These are phyloP conservation scores for Paspalum notatum DNA, from an alignment of 176 grass and related monocot genomes.

Conservation along the genomic window DNA sequence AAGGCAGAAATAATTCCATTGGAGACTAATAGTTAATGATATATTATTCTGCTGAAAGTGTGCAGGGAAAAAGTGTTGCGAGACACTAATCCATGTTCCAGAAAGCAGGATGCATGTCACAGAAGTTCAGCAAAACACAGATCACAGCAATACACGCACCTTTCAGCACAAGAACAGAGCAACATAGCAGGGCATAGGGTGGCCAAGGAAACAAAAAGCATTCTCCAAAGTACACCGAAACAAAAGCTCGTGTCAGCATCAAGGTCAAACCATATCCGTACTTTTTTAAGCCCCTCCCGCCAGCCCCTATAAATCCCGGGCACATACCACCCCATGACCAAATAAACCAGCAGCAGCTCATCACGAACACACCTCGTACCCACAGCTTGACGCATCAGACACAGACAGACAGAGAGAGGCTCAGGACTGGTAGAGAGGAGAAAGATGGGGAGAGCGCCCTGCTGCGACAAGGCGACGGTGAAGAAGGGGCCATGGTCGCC, in stretches of 20 bases:
- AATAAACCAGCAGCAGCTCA: constrained; percentile 33
- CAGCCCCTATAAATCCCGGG: constrained; percentile 55
- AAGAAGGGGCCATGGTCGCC: constrained; percentile 94
- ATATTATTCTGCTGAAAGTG: background rate
- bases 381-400: background rate
- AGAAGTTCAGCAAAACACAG: constrained; percentile 32
- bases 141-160: background rate
- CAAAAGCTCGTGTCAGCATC: constrained; percentile 53
- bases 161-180: background rate
- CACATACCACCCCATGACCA: constrained; percentile 51
- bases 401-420: constrained; percentile 8
- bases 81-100: constrained; percentile 25
- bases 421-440: background rate
- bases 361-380: constrained; percentile 13
- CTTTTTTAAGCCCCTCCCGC: constrained; percentile 29
- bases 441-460: constrained; percentile 81
- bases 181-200: constrained; percentile 17
- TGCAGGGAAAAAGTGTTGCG: background rate
- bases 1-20: background rate
- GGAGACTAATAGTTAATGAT: background rate
- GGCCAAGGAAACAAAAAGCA: constrained; percentile 46
- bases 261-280: constrained; percentile 62
- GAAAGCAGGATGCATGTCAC: constrained; percentile 5
- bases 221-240: constrained; percentile 32
- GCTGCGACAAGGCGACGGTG: constrained; percentile 89